Evolutionary conservation across 108 stramenopile genomes (phyloP).

Genomic region (Fragilariopsis cylindrus): DNA sequence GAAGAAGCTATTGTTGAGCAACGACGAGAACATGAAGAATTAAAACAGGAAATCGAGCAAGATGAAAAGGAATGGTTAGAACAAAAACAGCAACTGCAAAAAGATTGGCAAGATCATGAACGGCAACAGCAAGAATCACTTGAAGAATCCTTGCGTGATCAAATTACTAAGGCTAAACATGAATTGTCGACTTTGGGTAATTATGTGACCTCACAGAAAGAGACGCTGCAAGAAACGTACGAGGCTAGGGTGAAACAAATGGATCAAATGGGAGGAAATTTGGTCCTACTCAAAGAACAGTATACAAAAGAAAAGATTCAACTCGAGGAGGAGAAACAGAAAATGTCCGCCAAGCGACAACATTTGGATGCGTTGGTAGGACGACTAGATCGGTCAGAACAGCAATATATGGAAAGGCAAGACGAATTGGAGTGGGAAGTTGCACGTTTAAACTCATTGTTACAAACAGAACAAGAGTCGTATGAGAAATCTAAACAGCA

Average conservation of each 20-base stretch:
- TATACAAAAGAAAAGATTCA: slow-evolving; percentile 25
- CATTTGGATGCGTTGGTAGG: slow-evolving; percentile 32
- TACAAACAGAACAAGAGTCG: slow-evolving; percentile 11
- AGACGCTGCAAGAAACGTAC: slow-evolving; percentile 19
- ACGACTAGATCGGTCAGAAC: slow-evolving; percentile 33
- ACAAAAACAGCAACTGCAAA: slow-evolving; percentile 2
- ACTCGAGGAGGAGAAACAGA: slow-evolving; percentile 24
- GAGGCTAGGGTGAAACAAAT: slow-evolving; percentile 23
- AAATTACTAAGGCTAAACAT: slow-evolving; percentile 29
- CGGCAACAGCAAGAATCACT: slow-evolving; percentile 28
- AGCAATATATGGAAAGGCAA: slow-evolving; percentile 26
- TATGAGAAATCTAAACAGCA: background rate
- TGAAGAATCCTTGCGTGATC: slow-evolving; percentile 31
- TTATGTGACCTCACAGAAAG: slow-evolving; percentile 25
- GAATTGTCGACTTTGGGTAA: slow-evolving; percentile 27
- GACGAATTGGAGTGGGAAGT: slow-evolving; percentile 37
- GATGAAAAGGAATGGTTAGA: slow-evolving; percentile 25
- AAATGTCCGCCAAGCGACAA: slow-evolving; percentile 17
- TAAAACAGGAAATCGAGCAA: slow-evolving; percentile 16
- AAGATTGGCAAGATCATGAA: slow-evolving; percentile 30
- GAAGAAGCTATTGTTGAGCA: slow-evolving; percentile 46
- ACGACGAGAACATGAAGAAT: slow-evolving; percentile 25
- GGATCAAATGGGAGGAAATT: slow-evolving; percentile 15
- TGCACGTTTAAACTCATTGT: slow-evolving; percentile 16
- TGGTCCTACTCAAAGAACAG: slow-evolving; percentile 10